Percentiles rank a stretch among this genome's conserved stretches.
These are phyloP conservation scores for Pseudogymnoascus sp. DNA, from an alignment of 2,329 filamentous ascomycete genomes.

Conservation along the genomic window DNA sequence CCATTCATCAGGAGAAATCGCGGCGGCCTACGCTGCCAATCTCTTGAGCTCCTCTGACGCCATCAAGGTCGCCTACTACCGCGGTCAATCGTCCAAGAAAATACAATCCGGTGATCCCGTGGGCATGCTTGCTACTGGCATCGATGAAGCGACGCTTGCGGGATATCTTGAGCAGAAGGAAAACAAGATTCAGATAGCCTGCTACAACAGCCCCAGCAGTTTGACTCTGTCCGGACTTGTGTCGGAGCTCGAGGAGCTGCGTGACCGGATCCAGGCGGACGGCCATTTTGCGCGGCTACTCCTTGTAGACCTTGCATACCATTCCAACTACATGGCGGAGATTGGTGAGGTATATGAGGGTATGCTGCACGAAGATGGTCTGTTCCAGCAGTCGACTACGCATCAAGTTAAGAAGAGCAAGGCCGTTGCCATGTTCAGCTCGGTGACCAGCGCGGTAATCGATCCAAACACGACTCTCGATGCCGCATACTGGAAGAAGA, in stretches of 20 bases:
- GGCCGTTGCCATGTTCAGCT: neutral
- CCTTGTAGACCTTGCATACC: slow-evolving; percentile 23
- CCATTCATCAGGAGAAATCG: slow-evolving; percentile 44
- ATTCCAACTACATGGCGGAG: slow-evolving; percentile 30
- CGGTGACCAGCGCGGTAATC: slow-evolving; percentile 17
- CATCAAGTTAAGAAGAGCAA: neutral
- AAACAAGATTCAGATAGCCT: slow-evolving; percentile 27
- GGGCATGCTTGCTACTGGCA: slow-evolving; percentile 47
- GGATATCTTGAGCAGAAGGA: slow-evolving; percentile 4
- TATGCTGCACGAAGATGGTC: neutral
- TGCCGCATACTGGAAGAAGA: slow-evolving; percentile 38
- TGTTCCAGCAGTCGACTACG: neutral
- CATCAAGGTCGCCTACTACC: slow-evolving; percentile 39
- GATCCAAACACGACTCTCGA: slow-evolving; percentile 10
- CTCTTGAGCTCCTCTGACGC: slow-evolving; percentile 28
- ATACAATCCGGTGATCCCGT: slow-evolving; percentile 27
- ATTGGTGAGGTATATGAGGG: slow-evolving; percentile 23
- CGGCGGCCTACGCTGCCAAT: slow-evolving; percentile 37
- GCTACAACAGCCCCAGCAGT: slow-evolving; percentile 25
- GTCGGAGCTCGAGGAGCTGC: slow-evolving; percentile 13
- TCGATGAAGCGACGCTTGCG: slow-evolving; percentile 16
- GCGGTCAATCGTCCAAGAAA: slow-evolving; percentile 27
- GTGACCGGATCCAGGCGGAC: slow-evolving; percentile 14
- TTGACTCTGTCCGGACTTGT: slow-evolving; percentile 23
- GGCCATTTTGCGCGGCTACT: slow-evolving; percentile 18